Base-by-base conservation (phyloP, 2,329 filamentous ascomycete species). In the Capronia coronata region DNA sequence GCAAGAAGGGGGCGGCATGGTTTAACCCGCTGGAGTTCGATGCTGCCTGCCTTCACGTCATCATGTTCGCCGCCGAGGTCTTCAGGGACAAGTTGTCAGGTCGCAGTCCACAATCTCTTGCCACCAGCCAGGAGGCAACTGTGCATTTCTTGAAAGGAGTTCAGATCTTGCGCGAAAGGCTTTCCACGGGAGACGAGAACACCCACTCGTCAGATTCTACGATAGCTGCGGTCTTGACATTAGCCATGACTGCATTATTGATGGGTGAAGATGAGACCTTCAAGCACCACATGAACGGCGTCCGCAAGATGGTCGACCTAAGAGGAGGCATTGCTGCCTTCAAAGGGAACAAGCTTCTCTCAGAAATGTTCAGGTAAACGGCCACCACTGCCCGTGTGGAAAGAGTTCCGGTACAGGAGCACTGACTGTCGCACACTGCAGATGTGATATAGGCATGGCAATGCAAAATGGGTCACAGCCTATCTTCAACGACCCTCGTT, bases 221-320 rank as follows among this genome's bases (percentile, higher is more conserved):
- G 1, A 55, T 65, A 1, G 55, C 60, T 2, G 62, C 63, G 1
- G 57, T 71, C 2, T 37, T 70, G 43, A 59, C 54, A 9, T 51
- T 71, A 13, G 65, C 66, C 1, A 54, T 54, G 2, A 59, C 64
- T 49, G 64, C 68, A 9, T 58, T 62, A 18, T 52, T 61, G 7
- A 55, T 48, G 1, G 64, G 65, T 2, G 63, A 71, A 23, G 42
- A 49, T 9, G 49, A 60, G 6, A 53, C 62, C 1, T 64, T 65
- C 2, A 58, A 45, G 10, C 57, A 66, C 19, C 68, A 72, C 43
- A 60, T 71, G 48, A 42, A 63, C 14, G 70, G 68, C 5, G 60
- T 72, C 13, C 59, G 60, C 16, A 67, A 61, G 50, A 69, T 73
- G 6, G 61, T 71, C 10, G 51, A 62, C 16, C 27, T 72, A 18